A percentile compares a stretch with the other conserved stretches of the same genome.
phyloP scores from a whole-genome alignment of 2,329 filamentous ascomycete genomes.

The Fusarium incarnatum region DNA sequence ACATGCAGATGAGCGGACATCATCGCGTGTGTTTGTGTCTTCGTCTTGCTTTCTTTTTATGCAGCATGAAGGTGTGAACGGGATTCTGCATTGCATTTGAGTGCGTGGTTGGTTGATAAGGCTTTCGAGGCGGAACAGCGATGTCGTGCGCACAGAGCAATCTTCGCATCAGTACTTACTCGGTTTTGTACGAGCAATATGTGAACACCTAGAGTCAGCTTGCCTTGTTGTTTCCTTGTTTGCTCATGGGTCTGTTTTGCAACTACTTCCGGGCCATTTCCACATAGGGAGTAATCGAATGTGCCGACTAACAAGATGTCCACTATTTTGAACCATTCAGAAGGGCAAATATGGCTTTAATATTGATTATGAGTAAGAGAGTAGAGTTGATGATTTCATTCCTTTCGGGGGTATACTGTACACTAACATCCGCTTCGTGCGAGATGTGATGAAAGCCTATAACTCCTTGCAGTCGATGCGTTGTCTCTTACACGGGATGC shows the following conservation, averaged over 20 bases:
- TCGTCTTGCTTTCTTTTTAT: not conserved
- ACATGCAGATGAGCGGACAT: not conserved
- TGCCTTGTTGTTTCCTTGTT: not conserved
- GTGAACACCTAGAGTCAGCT: not conserved
- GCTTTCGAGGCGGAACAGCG: not conserved
- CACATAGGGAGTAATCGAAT: not conserved
- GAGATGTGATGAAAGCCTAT: not conserved
- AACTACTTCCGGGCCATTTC: not conserved
- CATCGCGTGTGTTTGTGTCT: not conserved
- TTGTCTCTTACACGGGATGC: constrained; percentile 4
- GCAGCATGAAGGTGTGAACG: not conserved
- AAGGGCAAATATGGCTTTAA: not conserved
- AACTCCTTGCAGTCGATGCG: not conserved
- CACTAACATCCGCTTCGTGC: not conserved
- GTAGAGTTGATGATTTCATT: not conserved
- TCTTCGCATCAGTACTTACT: not conserved
- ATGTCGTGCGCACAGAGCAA: not conserved
- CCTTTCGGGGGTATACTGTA: not conserved
- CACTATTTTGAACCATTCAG: not conserved
- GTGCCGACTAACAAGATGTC: not conserved
- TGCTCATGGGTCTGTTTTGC: not conserved
- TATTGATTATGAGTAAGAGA: not conserved
- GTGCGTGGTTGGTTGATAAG: not conserved
- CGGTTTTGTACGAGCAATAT: not conserved
- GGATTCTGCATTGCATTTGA: not conserved